Evolutionary conservation across 2,329 filamentous ascomycete genomes (phyloP), one percentile per base, ranked within the genome.

Genomic region (Arthrobotrys megalospora): DNA sequence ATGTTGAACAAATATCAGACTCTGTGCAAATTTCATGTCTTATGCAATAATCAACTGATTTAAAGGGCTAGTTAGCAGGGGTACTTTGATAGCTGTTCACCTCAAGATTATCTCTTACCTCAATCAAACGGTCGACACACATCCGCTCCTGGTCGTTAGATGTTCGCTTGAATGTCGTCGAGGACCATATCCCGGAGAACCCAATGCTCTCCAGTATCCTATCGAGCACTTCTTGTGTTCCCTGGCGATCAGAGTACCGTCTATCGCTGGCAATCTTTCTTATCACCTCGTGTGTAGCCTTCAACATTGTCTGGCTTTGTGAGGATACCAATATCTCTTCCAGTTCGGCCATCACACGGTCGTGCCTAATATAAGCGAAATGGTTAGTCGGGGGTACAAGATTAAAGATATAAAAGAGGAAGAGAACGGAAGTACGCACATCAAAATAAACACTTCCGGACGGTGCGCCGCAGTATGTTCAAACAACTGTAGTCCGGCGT

Each of bases 291-390:
- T 91, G 90, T 0, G 90, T 90, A 6, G 89, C 87, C 81, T 89
- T 87, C 5, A 92, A 84, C 0, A 90, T 89, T 1, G 85, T 83
- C 2, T 88, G 85, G 82, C 89, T 90, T 81, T 91, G 90, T 58
- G 89, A 90, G 80, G 90, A 88, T n/a, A 89, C 82, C 66, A 92
- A 84, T 0, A 91, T 86, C 55, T 90, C 88, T 79, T 91, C 89
- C 0, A 92, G 85, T 21, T 91, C 86, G 0, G 86, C 85, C 6
- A 88, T 85, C 58, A 92, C 87, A 1, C 88, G 87, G 5, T 87
- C 87, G 76, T 81, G 82, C 62, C 72, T 68, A 21, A 16, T 16
- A 16, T 16, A 24, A 53, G 41, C 28, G 11, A 43, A 24, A 36
- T 6, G 11, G 66, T 71, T 21, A 71, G 60, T 28, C 7, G 28